Evolutionary conservation across 2,329 filamentous ascomycete species (phyloP), one percentile per base, ranked within the genome.

Genomic region (Verticillium zaregamsianum): DNA sequence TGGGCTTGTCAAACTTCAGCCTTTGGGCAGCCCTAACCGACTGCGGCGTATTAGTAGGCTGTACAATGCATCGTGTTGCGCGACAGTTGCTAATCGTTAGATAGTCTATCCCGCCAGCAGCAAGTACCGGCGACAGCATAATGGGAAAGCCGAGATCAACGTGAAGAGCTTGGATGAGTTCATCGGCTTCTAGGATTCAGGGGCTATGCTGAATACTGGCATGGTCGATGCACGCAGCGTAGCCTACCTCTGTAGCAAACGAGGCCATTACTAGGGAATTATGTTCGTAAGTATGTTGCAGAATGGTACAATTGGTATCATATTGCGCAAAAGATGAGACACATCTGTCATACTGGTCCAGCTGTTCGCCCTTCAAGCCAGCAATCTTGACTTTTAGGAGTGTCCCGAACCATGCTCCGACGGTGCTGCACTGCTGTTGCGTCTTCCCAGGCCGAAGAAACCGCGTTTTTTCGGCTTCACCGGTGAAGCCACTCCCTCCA

Each of bases 1-100:
- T 67, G 77, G 77, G 3, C 68, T 79, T 62, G 74, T 74, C 65
- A 71, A 64, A n/a, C 69, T 77, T 20, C 73, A 78, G 63, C 77
- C 77, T 3, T 63, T 80, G 5, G 33, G 77, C 73, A 7, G 72
- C 23, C 63, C 73, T 2, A 80, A 80, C 58, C 66, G 77, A 58
- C 66, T 80, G 17, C 56, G 28, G 32, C 55, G 58, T 9, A 45
- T n/a, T n/a, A 15, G 39, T 45, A 20, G n/a, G n/a, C 3, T 9
- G 17, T 7, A 6, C 17, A 8, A 5, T 9, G n/a, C n/a, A 14
- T 2, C n/a, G 6, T 45, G 5, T 20, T 17, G 39, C 9, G 17
- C 8, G 15, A 20, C 9, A 1, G 11, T 45, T 45, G 39, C 33
- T 14, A 35, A 14, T 14, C 33, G 11, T 9, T 2, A 35, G 2